Base-by-base conservation (phyloP, 2,329 filamentous ascomycete genomes). In the Incumbomyces delicatus region DNA sequence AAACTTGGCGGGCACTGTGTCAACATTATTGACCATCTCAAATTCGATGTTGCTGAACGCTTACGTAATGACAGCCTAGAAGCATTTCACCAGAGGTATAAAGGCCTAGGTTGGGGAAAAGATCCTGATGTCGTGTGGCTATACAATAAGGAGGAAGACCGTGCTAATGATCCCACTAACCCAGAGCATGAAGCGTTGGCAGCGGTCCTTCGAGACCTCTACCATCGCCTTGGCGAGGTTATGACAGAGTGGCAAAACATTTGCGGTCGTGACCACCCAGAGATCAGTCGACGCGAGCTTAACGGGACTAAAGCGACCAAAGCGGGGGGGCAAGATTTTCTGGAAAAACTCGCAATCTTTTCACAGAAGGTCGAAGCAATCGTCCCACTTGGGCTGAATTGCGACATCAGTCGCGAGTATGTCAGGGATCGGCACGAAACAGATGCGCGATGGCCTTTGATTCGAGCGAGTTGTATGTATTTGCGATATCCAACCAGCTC, bases 1-100 rank as follows among this genome's bases (percentile, higher is more conserved):
- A n/a, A n/a, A n/a, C 44, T 55, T 8, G 29, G 48, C 22, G 43
- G 50, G 33, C 62, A 64, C n/a, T 4, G 11, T 6, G 41, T 52
- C 2, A 68, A 71, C 36, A 64, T 73, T 31, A 61, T 71, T 14
- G 71, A 73, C 44, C 65, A 64, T 45, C 56, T 73, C 10, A 66
- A 63, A 32, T 72, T 72, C 39, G 48, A 60, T 1, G 63, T 72
- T 6, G 66, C 68, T 6, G 48, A 53, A 8, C 49, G 22, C 22
- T 8, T 27, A 8, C 22, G 22, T 27, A 8, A 27, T 8, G 22
- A 27, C 5, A 27, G 8, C 5, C 22, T 27, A 27, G 8, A 8
- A 27, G 8, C 22, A 27, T 27, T 27, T 27, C 22, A 27, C 8
- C 22, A 27, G 8, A 27, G 5, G 4, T 27, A 5, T 8, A 27